Evolutionary conservation across 2,329 filamentous ascomycete species (phyloP), one percentile per base, ranked within the genome.

Genomic region (Alternaria conjuncta): DNA sequence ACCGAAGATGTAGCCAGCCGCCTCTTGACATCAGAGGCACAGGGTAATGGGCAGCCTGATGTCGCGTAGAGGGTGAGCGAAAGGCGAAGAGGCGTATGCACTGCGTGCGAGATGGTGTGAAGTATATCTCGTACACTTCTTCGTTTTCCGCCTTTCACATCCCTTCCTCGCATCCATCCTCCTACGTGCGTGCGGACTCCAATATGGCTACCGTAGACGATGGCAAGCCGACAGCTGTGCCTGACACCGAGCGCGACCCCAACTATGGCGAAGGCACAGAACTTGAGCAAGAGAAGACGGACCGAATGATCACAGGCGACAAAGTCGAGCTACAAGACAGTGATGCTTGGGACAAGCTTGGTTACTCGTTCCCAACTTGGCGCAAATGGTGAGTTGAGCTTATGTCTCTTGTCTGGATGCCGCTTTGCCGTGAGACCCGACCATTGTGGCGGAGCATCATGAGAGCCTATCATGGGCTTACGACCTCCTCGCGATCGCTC

Each of bases 311-410:
- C 55, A 65, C 70, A 43, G 71, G 72, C 20, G 73, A 75, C 45
- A 78, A 76, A 56, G 53, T 72, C 25, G 77, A 62, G 55, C 74
- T 84, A 49, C 77, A 75, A n/a, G 81, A 83, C 60, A 67, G 60
- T 9, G 79, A 82, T 44, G 75, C 78, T 64, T 80, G 82, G 57
- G 75, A 82, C 15, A 72, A 77, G 23, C 81, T 86, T 23, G 85
- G 81, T 11, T 83, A 82, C 69, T 74, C 72, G 32, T 86, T 82
- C 68, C 72, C 83, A 1, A 75, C 73, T 5, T 78, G 75, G 78
- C 85, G 84, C 69, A 87, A 87, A 73, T 76, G 72, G 67, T 69
- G 36, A 65, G 64, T 64, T 23, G 23, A 44, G 53, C 43, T 47
- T 60, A 11, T 55, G 6, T 50, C 12, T 45, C 23, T 54, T 32